A percentile compares a stretch with the other conserved stretches of the same genome.
These are phyloP conservation scores for Pythium insidiosum DNA, from an alignment of 352 stramenopile genomes.

Conservation along the genomic window DNA sequence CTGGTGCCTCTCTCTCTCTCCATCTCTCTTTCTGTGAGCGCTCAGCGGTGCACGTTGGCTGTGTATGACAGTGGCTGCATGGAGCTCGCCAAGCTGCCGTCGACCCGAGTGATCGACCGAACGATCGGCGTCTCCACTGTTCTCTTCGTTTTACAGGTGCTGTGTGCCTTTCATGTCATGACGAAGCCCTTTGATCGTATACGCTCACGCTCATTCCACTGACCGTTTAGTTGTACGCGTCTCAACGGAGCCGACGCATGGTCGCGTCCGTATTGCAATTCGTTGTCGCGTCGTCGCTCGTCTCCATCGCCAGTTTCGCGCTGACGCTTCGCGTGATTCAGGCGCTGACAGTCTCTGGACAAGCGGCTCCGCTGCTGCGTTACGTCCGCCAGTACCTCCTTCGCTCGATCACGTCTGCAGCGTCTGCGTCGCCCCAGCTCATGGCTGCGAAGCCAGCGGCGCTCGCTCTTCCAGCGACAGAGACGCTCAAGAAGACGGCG, in stretches of 20 bases:
- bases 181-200: no score
- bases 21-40: no score
- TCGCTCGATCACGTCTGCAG: conserved; percentile 5
- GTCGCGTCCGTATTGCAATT: conserved; percentile 57
- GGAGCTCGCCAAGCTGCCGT: conserved; percentile 52
- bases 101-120: conserved; percentile 45
- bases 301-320: conserved; percentile 48
- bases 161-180: no score
- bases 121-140: conserved; percentile 63
- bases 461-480: conserved; percentile 6
- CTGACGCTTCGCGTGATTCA: conserved; percentile 20
- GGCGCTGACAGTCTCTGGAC: conserved; percentile 8
- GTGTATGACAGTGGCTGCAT: conserved; percentile 27
- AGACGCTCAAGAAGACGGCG: conserved; percentile 20
- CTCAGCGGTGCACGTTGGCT: background rate
- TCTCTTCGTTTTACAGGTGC: conserved; percentile 60
- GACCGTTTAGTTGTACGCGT: conserved; percentile 52
- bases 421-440: no score
- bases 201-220: background rate
- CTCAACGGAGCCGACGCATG: conserved; percentile 43
- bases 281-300: conserved; percentile 42
- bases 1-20: no score
- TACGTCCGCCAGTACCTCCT: conserved; percentile 19
- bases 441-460: conserved; percentile 12
- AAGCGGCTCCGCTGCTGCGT: conserved; percentile 8